phyloP scores from a whole-genome alignment of 306 rosid genomes.

The Pyrus betulifolia region DNA sequence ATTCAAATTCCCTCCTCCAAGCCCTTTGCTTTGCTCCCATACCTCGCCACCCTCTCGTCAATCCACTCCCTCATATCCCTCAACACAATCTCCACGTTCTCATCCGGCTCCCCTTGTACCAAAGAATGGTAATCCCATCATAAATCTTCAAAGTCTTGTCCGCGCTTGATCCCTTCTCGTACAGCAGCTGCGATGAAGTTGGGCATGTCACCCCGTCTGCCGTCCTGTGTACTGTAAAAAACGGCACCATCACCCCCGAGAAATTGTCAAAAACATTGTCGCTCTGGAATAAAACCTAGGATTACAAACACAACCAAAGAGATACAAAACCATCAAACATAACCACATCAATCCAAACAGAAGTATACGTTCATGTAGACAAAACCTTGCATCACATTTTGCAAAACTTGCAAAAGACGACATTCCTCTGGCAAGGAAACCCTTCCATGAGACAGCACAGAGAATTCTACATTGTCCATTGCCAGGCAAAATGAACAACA shows the following conservation, averaged over 20 bases:
- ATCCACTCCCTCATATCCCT: conserved; percentile 86
- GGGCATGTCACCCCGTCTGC: conserved; percentile 85
- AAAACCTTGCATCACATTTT: too few species aligned
- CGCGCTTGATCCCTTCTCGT: conserved; percentile 63
- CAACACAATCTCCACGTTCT: conserved; percentile 56
- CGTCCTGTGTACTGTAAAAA: conserved; percentile 76
- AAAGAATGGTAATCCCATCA: conserved; percentile 88
- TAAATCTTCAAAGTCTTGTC: conserved; percentile 85
- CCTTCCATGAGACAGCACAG: too few species aligned
- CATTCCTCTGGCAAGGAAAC: too few species aligned
- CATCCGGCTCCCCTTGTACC: conserved; percentile 73
- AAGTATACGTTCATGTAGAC: too few species aligned
- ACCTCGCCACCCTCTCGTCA: conserved; percentile 52
- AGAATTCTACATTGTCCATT: too few species aligned
- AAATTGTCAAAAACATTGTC: conserved; percentile 37
- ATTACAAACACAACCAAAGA: too few species aligned
- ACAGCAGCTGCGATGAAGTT: conserved; percentile 60
- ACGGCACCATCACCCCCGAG: conserved; percentile 62
- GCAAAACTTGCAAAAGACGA: too few species aligned
- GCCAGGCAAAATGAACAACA: too few species aligned
- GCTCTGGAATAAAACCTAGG: too few species aligned
- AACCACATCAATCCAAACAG: too few species aligned
- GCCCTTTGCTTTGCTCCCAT: neutral
- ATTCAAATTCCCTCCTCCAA: too few species aligned
- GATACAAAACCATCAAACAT: too few species aligned